phyloP scores from a whole-genome alignment of 2,329 filamentous ascomycete species.

The Coleophoma cylindrospora region DNA sequence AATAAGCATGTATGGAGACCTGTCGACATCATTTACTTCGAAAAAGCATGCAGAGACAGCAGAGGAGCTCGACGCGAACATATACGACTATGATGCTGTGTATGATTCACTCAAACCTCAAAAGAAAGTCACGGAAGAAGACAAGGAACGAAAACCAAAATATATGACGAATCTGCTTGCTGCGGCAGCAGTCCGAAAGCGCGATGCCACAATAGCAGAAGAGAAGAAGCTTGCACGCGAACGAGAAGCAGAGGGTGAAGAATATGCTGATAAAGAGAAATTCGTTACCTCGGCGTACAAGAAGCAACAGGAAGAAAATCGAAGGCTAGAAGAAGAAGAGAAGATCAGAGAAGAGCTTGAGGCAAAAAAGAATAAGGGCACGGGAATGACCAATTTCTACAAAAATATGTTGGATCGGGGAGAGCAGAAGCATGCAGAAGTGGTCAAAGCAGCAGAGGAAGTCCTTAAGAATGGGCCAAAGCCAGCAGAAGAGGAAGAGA shows the following conservation, averaged over 20 bases:
- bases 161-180: constrained; percentile 74
- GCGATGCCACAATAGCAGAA: constrained; percentile 72
- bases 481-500: constrained; percentile 31
- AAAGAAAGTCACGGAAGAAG: constrained; percentile 48
- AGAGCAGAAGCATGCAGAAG: constrained; percentile 65
- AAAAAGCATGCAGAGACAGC: constrained; percentile 61
- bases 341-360: constrained; percentile 58
- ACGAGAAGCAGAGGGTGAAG: constrained; percentile 74
- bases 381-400: constrained; percentile 78
- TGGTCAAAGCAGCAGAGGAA: constrained; percentile 62
- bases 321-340: constrained; percentile 67
- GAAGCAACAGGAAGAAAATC: constrained; percentile 72
- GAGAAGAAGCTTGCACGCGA: constrained; percentile 77
- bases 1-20: constrained; percentile 53
- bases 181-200: constrained; percentile 70
- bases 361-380: constrained; percentile 56
- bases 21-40: constrained; percentile 60
- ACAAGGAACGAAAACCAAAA: constrained; percentile 61
- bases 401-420: constrained; percentile 66
- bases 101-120: constrained; percentile 72
- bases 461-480: constrained; percentile 37
- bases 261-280: constrained; percentile 77
- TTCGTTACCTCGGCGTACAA: constrained; percentile 84
- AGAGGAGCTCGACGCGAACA: constrained; percentile 61
- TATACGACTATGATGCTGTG: constrained; percentile 82